These are phyloP conservation scores for Phytophthora capsici DNA, from an alignment of 352 stramenopile genomes.

Conservation along the genomic window DNA sequence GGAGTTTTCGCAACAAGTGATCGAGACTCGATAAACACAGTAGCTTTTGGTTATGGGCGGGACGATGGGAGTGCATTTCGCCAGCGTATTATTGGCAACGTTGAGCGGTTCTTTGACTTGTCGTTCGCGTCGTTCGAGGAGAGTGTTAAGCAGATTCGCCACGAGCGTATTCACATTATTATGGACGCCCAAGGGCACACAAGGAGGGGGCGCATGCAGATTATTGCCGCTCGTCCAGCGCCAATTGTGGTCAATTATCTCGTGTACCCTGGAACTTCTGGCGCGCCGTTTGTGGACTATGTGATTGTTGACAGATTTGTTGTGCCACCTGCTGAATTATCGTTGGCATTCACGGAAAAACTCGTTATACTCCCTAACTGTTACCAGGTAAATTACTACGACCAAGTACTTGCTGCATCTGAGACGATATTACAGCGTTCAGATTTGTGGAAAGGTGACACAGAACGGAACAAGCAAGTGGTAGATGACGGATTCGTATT, in stretches of 20 bases:
- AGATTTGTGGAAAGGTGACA: constrained; percentile 30
- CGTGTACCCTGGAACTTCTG: constrained; percentile 81
- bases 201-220: constrained; percentile 52
- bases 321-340: constrained; percentile 44
- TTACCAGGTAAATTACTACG: constrained; percentile 88
- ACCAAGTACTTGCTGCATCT: constrained; percentile 14
- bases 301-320: constrained; percentile 70
- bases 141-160: constrained; percentile 42
- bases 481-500: constrained; percentile 48
- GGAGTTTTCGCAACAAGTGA: constrained; percentile 67
- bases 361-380: constrained; percentile 72
- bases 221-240: constrained; percentile 58
- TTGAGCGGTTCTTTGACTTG: constrained; percentile 69
- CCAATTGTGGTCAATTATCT: constrained; percentile 85
- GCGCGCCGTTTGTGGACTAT: constrained; percentile 82
- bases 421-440: constrained; percentile 12
- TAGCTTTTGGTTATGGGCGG: constrained; percentile 68
- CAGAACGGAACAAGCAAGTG: not conserved
- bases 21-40: constrained; percentile 23
- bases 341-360: constrained; percentile 68
- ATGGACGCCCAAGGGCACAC: constrained; percentile 88
- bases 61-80: constrained; percentile 64
- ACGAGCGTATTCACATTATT: constrained; percentile 59
- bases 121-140: constrained; percentile 44
- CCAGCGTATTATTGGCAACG: constrained; percentile 33